Base-by-base conservation (phyloP, 768 basidiomycete species). In the Tylopilus felleus region DNA sequence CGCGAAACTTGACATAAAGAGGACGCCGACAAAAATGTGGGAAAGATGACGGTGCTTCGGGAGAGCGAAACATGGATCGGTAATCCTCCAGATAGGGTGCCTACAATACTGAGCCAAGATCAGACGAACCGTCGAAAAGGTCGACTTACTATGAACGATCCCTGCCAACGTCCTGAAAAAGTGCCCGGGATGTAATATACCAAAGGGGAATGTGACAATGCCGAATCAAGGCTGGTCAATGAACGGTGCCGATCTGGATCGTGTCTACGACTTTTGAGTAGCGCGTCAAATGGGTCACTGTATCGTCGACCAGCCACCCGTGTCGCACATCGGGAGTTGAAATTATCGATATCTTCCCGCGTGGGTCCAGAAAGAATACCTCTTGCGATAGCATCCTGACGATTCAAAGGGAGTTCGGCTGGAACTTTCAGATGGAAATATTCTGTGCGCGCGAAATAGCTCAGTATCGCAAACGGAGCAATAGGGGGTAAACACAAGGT, bases 81-180 rank as follows among this genome's bases (percentile, higher is more conserved):
- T 79, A 80, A 27, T 66, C 65, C n/a, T 73, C 68, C 19, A 68
- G 52, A 60, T 56, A 74, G 5, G 76, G 74, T 13, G 71, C 67
- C 80, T 80, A 31, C n/a, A 49, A 39, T 42, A 49, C 25, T 53
- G 47, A 55, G 51, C 23, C 35, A 17, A 27, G 22, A 55, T 45
- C 17, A 36, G 43, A 42, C 7, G 28, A 43, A 46, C 10, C 10
- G 36, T 54, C 22, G 27, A 51, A 42, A 47, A 12, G 21, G 31
- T 9, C 27, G 21, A 57, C 76, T 51, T 57, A 82, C 81, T 13
- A 80, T 73, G 38, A 69, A 74, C 9, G 79, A 76, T 3, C 80
- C 80, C 49, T 74, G 72, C 80, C 79, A 83, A 35, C 63, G 67
- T 19, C 81, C 82, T 4, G 74, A 73, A 25, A 82, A 67, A 1